Conservation (phyloP, 352 stramenopile species). For the Phytophthora fragariaefolia region DNA sequence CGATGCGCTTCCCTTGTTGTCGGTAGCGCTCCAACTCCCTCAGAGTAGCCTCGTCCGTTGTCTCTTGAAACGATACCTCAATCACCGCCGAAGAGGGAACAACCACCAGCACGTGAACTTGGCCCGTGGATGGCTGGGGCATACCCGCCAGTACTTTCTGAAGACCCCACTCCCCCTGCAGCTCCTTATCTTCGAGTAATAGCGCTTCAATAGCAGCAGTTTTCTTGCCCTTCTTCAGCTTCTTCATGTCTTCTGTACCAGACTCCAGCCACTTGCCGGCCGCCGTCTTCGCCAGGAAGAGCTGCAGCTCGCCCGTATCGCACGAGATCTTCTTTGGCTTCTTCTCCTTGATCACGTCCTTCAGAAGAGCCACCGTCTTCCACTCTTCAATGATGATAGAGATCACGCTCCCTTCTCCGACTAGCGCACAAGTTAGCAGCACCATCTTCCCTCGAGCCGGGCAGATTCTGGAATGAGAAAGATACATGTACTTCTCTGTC, state of each 20-base stretch:
- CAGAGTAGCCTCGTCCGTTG: too few species aligned
- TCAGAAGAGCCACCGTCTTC: too few species aligned
- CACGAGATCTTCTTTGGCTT: not conserved
- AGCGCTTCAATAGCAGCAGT: not conserved
- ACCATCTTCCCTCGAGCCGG: too few species aligned
- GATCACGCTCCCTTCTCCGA: too few species aligned
- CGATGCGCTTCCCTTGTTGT: not conserved
- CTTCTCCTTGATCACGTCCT: too few species aligned
- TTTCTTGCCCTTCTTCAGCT: constrained; percentile 8
- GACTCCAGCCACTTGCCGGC: not conserved
- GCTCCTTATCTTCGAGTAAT: not conserved
- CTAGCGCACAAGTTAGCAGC: too few species aligned
- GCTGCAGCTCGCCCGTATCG: not conserved
- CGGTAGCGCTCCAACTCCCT: not conserved
- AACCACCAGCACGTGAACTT: not conserved
- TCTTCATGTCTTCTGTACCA: not conserved
- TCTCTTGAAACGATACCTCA: too few species aligned
- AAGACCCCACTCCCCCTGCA: not conserved
- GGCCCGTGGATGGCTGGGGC: not conserved
- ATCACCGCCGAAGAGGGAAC: too few species aligned
- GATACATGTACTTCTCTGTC: too few species aligned
- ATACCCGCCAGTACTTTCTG: not conserved
- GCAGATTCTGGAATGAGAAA: too few species aligned
- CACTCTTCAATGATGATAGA: too few species aligned
- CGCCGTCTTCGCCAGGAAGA: constrained; percentile 5